A percentile compares a stretch with the other conserved stretches of the same genome.
phyloP scores from a whole-genome alignment of 2,329 filamentous ascomycete species.

The Lecanicillium sp. region DNA sequence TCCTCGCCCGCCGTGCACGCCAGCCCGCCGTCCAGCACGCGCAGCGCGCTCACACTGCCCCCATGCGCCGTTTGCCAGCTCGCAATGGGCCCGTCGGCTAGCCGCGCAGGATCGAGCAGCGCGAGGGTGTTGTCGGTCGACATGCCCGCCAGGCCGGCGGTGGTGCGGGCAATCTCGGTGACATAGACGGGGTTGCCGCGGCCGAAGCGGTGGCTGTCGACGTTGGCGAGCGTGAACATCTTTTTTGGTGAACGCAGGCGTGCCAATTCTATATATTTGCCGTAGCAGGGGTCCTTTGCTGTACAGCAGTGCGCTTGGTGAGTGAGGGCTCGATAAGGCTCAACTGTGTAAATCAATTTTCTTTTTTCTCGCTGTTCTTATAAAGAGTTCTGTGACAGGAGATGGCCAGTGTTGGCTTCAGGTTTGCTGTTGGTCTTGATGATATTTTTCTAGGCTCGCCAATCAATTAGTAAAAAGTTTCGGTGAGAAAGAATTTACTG shows the following conservation, averaged over 20 bases:
- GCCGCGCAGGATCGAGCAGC: slow-evolving; percentile 53
- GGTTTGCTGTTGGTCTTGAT: no score
- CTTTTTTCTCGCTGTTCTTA: no score
- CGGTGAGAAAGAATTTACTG: no score
- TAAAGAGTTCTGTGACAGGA: no score
- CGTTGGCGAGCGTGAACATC: slow-evolving; percentile 30
- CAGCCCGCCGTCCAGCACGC: slow-evolving; percentile 45
- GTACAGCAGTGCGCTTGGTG: no score
- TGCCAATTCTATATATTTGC: no score
- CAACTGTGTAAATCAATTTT: no score
- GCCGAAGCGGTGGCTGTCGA: slow-evolving; percentile 26
- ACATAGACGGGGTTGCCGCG: slow-evolving; percentile 44
- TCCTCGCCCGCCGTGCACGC: slow-evolving; percentile 68
- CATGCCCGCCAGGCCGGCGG: slow-evolving; percentile 52
- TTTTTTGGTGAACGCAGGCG: no score
- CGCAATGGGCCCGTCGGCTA: slow-evolving; percentile 46
- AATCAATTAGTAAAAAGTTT: no score
- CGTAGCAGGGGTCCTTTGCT: background rate
- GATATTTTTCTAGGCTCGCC: no score
- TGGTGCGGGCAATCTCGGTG: slow-evolving; percentile 49
- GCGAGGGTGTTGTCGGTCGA: slow-evolving; percentile 66
- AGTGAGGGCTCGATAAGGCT: no score
- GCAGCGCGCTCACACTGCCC: slow-evolving; percentile 55
- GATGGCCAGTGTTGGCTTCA: no score
- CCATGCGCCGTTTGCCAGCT: slow-evolving; percentile 48